Percentiles rank a stretch among this genome's conserved stretches.
phyloP scores from a whole-genome alignment of 2,329 filamentous ascomycete genomes.

The Penicillium sp. region DNA sequence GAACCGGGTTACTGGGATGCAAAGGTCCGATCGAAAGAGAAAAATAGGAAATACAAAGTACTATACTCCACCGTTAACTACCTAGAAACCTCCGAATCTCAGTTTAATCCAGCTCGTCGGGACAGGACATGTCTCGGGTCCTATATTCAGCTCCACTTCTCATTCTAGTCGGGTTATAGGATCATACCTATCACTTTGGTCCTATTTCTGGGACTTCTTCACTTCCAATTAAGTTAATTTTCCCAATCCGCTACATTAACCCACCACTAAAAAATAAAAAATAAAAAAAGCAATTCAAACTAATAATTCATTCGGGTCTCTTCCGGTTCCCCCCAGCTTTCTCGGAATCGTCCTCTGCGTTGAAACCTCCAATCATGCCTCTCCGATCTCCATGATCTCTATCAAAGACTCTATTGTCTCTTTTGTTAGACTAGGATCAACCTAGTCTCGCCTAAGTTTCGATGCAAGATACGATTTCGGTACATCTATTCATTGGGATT shows the following conservation, averaged over 20 bases:
- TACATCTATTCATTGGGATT: background rate
- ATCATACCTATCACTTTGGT: background rate
- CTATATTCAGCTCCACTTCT: background rate
- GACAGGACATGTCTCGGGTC: background rate
- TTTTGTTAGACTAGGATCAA: background rate
- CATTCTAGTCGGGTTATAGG: background rate
- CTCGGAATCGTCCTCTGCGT: background rate
- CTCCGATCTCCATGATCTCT: background rate
- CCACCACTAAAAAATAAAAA: background rate
- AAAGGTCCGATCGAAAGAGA: slow-evolving; percentile 5
- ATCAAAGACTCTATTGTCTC: background rate
- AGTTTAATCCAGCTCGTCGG: background rate
- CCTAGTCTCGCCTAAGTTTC: background rate
- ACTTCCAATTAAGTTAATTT: background rate
- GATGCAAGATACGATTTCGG: background rate
- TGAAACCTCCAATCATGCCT: background rate
- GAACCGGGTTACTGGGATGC: slow-evolving; percentile 20
- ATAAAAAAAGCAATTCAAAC: background rate
- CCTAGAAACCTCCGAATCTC: background rate
- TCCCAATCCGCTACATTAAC: background rate
- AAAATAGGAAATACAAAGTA: background rate
- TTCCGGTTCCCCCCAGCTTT: background rate
- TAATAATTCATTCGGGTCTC: background rate
- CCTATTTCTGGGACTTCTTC: background rate
- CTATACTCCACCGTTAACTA: background rate